Evolutionary conservation across 2,329 filamentous ascomycete genomes (phyloP), one percentile per base, ranked within the genome.

Genomic region (Trichoderma arundinaceum): DNA sequence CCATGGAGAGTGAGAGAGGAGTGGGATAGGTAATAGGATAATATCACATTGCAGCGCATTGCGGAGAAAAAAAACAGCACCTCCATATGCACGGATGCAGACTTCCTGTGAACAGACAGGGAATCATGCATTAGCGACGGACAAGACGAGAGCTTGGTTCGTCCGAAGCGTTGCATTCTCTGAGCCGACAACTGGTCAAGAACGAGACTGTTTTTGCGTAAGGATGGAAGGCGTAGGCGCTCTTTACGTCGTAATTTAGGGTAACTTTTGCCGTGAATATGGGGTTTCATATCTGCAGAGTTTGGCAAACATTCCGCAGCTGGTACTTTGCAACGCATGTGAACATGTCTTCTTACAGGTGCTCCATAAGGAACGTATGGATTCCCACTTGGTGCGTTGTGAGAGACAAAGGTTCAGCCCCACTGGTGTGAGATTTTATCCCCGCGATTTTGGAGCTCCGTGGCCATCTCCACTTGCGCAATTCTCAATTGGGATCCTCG

Each of bases 401-500:
- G 2, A 28, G 22, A 28, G 19, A 53, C n/a, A 19, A 43, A 15
- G 49, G 17, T 35, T 15, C 49, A 35, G 60, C 60, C 49, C 60
- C 60, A 54, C 60, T n/a, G 49, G 17, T 53, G 48, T 54, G 60
- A 62, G 48, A 62, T 62, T 44, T 44, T 17, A 38, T 46, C 60
- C 49, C 60, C 60, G 41, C 60, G 60, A 63, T 54, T 54, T 54
- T 44, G 12, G 41, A 63, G 49, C 22, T 63, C 19, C 39, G 38
- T 17, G 32, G 22, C n/a, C 49, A 43, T 62, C 22, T 62, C 59
- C 59, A 53, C 38, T 33, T 28, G 38, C 15, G 49, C 48, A 46
- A 33, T 33, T 62, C 59, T 62, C 38, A 33, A 51, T 15, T 19
- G 19, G 35, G 39, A n/a, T 28, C 38, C 15, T 15, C 19, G 15